Conservation (phyloP, 2,329 filamentous ascomycete genomes). For the Calonectria crousiana region DNA sequence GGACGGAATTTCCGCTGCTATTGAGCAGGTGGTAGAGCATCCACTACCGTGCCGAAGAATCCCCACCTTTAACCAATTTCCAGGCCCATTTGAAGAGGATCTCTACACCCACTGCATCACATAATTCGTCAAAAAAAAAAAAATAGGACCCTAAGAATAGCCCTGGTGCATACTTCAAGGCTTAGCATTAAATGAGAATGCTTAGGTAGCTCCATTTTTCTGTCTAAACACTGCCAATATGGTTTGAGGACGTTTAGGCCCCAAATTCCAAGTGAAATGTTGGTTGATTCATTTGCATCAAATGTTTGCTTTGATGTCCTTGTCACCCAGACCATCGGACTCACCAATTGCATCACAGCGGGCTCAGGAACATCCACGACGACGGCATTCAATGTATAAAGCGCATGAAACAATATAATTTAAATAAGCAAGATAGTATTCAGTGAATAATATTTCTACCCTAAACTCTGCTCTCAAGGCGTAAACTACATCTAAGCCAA, state of each 20-base stretch:
- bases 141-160: no score
- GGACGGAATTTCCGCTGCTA: background rate
- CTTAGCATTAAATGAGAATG: background rate
- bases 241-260: no score
- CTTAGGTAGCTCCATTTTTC: background rate
- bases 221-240: background rate
- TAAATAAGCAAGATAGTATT: rapidly evolving
- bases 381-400: background rate
- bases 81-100: background rate
- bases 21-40: background rate
- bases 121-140: background rate
- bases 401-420: background rate
- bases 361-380: background rate
- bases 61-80: background rate
- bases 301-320: background rate
- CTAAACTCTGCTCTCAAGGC: background rate
- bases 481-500: background rate
- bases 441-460: background rate
- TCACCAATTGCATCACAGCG: background rate
- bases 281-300: background rate
- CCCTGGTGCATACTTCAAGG: background rate
- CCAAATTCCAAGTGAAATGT: background rate
- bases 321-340: background rate
- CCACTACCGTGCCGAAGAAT: background rate
- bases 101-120: background rate